Evolutionary conservation across 2,329 filamentous ascomycete species (phyloP).

Genomic region (Xylaria hypoxylon): DNA sequence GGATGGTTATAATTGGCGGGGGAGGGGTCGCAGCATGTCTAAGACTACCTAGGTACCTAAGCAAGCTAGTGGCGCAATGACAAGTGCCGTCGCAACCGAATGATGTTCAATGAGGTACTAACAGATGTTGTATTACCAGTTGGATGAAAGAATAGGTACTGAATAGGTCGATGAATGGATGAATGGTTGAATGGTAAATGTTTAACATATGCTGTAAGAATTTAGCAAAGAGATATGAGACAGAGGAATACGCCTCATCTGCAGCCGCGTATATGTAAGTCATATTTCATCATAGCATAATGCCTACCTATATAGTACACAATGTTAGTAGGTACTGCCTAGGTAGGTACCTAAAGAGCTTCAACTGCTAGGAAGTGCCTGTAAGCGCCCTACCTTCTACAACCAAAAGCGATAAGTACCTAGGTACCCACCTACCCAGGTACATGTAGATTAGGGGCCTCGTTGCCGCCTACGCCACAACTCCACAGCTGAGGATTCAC

Average conservation of each 20-base stretch:
- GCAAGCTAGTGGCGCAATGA: constrained; percentile 19
- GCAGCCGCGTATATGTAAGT: neutral
- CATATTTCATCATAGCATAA: neutral
- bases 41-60: neutral
- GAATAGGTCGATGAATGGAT: too few species aligned
- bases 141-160: too few species aligned
- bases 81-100: constrained; percentile 28
- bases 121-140: too few species aligned
- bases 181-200: too few species aligned
- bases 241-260: neutral
- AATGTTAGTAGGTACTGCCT: neutral
- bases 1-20: constrained; percentile 25
- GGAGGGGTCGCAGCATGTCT: constrained; percentile 16
- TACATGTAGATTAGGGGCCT: too few species aligned
- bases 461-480: constrained; percentile 16
- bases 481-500: constrained; percentile 4
- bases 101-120: too few species aligned
- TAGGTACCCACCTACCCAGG: too few species aligned
- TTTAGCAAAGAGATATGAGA: neutral
- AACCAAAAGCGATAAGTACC: too few species aligned
- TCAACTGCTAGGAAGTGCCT: too few species aligned
- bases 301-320: too few species aligned
- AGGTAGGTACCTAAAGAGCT: neutral
- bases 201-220: too few species aligned
- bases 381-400: too few species aligned